Evolutionary conservation across 345 rosid genomes (phyloP), one percentile per base, ranked within the genome.

Genomic region (Draba incana): DNA sequence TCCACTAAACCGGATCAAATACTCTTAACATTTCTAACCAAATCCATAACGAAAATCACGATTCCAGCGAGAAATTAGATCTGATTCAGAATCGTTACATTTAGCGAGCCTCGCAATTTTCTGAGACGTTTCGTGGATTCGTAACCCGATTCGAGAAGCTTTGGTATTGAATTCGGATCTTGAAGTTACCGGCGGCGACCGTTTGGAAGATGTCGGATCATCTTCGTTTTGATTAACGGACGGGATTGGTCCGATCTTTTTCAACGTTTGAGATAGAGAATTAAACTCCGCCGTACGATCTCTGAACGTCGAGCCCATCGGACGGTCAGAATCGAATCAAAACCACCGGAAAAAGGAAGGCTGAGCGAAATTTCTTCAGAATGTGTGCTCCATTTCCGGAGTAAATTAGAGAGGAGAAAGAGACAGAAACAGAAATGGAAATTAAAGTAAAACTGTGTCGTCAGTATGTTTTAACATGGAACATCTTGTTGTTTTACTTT

Each of bases 281-380:
- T 81, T 81, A 78, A 93, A 90, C 88, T 93, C 96, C 39, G 77
- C 78, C 78, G 96, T 86, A 57, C 92, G 92, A 84, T 93, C 98
- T 28, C 96, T 61, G 77, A 56, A 86, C 4, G 85, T 56, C 12
- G 84, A 75, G 15, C 78, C 85, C 95, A 89, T 92, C 62, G 61
- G 16, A 16, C 14, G 61, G 31, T 48, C 57, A 39, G 55, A 41
- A 51, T 13, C 46, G 50, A 45, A 75, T 54, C 31, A 74, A 28
- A 2, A 3, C 11, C 46, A 41, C 62, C 54, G 49, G 71, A 0
- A 35, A 0, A 55, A 71, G 20, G 20, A 20, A 25, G 16, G 28
- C 37, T 25, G 50, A 56, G 52, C 39, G 8, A 15, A 57, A 23
- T 15, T 56, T 31, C 9, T 4, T 50, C 62, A 50, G 54, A 49